A percentile compares a stretch with the other conserved stretches of the same genome.
Evolutionary conservation across 495 filamentous ascomycete species (phyloP).

Genomic region (Chaetomium tenue): DNA sequence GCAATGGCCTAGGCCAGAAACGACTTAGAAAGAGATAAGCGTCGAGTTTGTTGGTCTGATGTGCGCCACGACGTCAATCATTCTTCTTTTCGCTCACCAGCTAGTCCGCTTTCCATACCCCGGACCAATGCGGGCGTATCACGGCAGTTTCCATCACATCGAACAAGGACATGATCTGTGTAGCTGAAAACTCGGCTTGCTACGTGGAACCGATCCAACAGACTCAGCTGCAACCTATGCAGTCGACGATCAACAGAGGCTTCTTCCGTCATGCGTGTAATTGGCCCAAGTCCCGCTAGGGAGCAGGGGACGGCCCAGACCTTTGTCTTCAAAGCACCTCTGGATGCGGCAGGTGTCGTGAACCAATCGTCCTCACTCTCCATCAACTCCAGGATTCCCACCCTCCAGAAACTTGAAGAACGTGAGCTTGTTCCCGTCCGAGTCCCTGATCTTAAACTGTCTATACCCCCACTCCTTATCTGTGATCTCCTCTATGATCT

Average conservation of each 20-base stretch:
- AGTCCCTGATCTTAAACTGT: neutral
- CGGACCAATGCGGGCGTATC: neutral
- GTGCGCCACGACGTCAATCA: neutral
- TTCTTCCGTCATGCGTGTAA: neutral
- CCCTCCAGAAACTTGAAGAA: conserved; percentile 1
- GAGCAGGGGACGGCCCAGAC: too few relatives aligned
- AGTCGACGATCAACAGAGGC: neutral
- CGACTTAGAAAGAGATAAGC: neutral
- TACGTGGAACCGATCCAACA: neutral
- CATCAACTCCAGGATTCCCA: neutral
- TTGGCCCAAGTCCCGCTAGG: neutral
- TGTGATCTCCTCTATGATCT: neutral
- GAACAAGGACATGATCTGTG: neutral
- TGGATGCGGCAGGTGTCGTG: too few relatives aligned
- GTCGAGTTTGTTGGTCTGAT: too few relatives aligned
- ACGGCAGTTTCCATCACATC: neutral
- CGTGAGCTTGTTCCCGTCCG: neutral
- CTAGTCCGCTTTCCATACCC: neutral
- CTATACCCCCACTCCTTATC: neutral
- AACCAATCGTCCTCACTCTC: neutral
- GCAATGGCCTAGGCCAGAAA: neutral
- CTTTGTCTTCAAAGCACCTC: too few relatives aligned
- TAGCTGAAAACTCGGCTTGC: neutral
- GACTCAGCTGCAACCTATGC: too few relatives aligned
- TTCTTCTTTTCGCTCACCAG: neutral